Percentiles rank a stretch among this genome's conserved stretches.
Evolutionary conservation across 1,284 basidiomycete genomes (phyloP).

Genomic region (Naganishia liquefaciens): DNA sequence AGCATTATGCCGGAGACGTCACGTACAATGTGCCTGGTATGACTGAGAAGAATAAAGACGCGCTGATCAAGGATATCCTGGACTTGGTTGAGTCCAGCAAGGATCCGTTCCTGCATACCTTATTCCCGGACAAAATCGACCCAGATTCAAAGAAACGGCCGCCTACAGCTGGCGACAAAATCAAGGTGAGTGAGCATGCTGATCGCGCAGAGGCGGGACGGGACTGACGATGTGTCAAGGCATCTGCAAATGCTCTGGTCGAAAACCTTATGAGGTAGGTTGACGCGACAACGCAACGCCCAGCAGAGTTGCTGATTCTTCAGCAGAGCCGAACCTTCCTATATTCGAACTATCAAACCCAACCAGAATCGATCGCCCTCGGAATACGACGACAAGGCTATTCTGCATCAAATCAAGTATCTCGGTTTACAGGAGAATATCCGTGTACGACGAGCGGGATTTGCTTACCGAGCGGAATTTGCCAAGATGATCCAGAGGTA

Average conservation of each 20-base stretch:
- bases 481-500: constrained; percentile 94
- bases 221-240: constrained; percentile 53
- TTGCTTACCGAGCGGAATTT: constrained; percentile 84
- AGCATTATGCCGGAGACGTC: constrained; percentile 97
- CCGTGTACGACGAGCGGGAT: constrained; percentile 92
- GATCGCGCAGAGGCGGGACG: neutral
- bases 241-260: constrained; percentile 89
- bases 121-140: constrained; percentile 95
- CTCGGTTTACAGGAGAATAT: constrained; percentile 99
- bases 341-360: constrained; percentile 99
- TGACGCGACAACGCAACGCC: neutral
- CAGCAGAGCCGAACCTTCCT: constrained; percentile 71
- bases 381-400: constrained; percentile 92
- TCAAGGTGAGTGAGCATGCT: constrained; percentile 65
- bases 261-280: constrained; percentile 57
- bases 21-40: constrained; percentile 97
- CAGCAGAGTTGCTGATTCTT: constrained; percentile 3
- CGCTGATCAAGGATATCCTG: constrained; percentile 89
- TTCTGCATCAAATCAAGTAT: constrained; percentile 98
- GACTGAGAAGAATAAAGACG: constrained; percentile 99
- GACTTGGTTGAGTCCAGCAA: constrained; percentile 79
- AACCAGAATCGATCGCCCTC: constrained; percentile 92
- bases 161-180: constrained; percentile 96
- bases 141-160: constrained; percentile 97
- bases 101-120: constrained; percentile 78